Percentiles rank a stretch among this genome's conserved stretches.
These are phyloP conservation scores for Dendrostoma leiphaemia DNA, from an alignment of 2,329 filamentous ascomycete species.

Conservation along the genomic window DNA sequence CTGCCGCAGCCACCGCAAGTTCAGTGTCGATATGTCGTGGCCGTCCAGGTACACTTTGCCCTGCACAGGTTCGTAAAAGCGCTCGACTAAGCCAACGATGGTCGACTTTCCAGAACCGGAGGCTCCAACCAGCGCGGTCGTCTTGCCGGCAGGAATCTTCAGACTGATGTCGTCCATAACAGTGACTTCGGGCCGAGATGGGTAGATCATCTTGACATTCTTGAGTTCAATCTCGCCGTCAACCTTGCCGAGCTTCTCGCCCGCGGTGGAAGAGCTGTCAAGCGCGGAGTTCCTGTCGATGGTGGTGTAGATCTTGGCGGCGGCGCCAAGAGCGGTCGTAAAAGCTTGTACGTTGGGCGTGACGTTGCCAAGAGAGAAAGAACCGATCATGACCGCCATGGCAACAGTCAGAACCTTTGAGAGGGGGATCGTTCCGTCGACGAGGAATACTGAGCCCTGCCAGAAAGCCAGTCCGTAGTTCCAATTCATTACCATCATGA, in stretches of 20 bases:
- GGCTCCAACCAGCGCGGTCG: constrained; percentile 87
- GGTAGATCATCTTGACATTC: constrained; percentile 89
- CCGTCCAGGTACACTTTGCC: constrained; percentile 81
- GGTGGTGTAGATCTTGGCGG: constrained; percentile 87
- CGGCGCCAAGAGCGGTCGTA: constrained; percentile 77
- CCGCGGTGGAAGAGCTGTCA: constrained; percentile 69
- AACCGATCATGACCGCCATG: constrained; percentile 88
- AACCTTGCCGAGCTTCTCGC: constrained; percentile 70
- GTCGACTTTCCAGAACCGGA: constrained; percentile 95
- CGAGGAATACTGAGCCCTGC: constrained; percentile 76
- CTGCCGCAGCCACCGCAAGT: constrained; percentile 86
- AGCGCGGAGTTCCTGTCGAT: constrained; percentile 87
- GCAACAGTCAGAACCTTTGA: constrained; percentile 78
- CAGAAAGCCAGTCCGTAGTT: constrained; percentile 89
- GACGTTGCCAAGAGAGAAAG: constrained; percentile 86
- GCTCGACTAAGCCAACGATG: constrained; percentile 87
- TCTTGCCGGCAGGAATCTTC: constrained; percentile 81
- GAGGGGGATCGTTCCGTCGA: constrained; percentile 63
- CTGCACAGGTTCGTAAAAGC: constrained; percentile 87
- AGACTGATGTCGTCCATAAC: constrained; percentile 85
- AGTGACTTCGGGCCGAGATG: constrained; percentile 83
- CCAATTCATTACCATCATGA: constrained; percentile 82
- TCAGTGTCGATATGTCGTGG: constrained; percentile 75
- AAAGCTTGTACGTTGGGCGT: constrained; percentile 86
- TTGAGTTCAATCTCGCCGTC: constrained; percentile 78